These are phyloP conservation scores for Fusarium bactridioides DNA, from an alignment of 2,329 filamentous ascomycete species.

Conservation along the genomic window DNA sequence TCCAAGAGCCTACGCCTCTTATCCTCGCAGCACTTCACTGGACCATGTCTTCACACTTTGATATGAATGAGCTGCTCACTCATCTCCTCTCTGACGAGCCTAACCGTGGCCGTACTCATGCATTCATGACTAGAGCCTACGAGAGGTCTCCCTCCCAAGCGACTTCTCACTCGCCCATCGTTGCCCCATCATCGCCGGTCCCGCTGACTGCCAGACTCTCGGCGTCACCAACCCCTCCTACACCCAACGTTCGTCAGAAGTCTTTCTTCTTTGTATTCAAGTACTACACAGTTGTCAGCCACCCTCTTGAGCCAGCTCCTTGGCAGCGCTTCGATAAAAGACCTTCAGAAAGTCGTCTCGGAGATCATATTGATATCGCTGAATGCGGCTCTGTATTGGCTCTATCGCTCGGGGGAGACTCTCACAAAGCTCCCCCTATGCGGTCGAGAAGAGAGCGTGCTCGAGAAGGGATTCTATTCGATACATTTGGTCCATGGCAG, in stretches of 20 bases:
- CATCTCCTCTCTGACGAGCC: slow-evolving; percentile 60
- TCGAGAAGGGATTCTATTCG: slow-evolving; percentile 61
- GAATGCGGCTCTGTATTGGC: slow-evolving; percentile 68
- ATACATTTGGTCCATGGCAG: slow-evolving; percentile 68
- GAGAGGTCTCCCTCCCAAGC: slow-evolving; percentile 35
- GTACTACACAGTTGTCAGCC: slow-evolving; percentile 68
- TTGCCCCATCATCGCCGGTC: slow-evolving; percentile 18
- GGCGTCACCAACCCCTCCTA: slow-evolving; percentile 39
- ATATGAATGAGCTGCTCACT: slow-evolving; percentile 67
- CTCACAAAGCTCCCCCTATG: slow-evolving; percentile 58
- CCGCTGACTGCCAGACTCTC: slow-evolving; percentile 6
- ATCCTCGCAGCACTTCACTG: slow-evolving; percentile 67
- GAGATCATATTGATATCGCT: slow-evolving; percentile 65
- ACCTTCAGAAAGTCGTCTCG: slow-evolving; percentile 47
- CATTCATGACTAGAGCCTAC: slow-evolving; percentile 61
- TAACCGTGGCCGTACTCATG: slow-evolving; percentile 54
- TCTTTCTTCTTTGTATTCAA: slow-evolving; percentile 71
- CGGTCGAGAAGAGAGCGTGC: slow-evolving; percentile 56
- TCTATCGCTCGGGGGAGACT: slow-evolving; percentile 62
- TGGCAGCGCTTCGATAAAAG: slow-evolving; percentile 66
- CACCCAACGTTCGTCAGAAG: slow-evolving; percentile 58
- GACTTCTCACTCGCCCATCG: slow-evolving; percentile 17
- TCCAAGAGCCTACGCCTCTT: slow-evolving; percentile 67
- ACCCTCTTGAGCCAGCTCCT: slow-evolving; percentile 62
- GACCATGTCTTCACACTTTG: slow-evolving; percentile 64